Evolutionary conservation across 345 rosid genomes (phyloP).

Genomic region (Sonneratia alba): DNA sequence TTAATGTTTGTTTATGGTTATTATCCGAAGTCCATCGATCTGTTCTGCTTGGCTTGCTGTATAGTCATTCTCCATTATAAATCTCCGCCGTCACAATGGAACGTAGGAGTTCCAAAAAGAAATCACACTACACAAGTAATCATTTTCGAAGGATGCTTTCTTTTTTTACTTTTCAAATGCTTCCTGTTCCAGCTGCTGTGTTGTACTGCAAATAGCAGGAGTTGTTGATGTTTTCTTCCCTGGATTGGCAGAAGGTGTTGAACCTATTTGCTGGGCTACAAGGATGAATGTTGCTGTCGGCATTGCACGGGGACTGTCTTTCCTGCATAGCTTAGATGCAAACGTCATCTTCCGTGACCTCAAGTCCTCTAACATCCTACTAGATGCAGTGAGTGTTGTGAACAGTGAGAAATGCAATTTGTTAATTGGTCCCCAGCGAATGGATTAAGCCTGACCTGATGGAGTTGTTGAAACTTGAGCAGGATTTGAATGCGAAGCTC

Average conservation of each 20-base stretch:
- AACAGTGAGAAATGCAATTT: constrained; percentile 5
- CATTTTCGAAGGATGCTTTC: too few species aligned
- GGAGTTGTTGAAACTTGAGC: constrained; percentile 7
- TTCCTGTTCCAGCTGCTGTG: background rate
- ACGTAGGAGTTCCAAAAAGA: too few species aligned
- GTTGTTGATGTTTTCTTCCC: background rate
- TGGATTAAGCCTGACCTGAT: constrained; percentile 3
- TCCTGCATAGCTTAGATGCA: constrained; percentile 52
- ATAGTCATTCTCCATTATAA: too few species aligned
- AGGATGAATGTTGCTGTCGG: constrained; percentile 41
- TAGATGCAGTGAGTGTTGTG: constrained; percentile 39
- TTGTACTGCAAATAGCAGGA: background rate
- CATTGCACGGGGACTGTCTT: constrained; percentile 52
- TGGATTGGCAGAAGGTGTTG: constrained; percentile 34
- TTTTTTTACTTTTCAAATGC: background rate
- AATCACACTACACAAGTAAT: too few species aligned
- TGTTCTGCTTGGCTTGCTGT: too few species aligned
- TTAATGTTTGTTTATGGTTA: too few species aligned
- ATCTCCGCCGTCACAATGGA: too few species aligned
- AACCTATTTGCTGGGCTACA: constrained; percentile 46
- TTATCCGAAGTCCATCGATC: too few species aligned
- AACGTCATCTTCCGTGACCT: constrained; percentile 60
- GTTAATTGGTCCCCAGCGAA: background rate
- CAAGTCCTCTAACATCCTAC: constrained; percentile 62
- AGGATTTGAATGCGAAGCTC: constrained; percentile 75